A percentile compares a stretch with the other conserved stretches of the same genome.
phyloP scores from a whole-genome alignment of 1,139 yeast species.

The Protomyces inundatus region DNA sequence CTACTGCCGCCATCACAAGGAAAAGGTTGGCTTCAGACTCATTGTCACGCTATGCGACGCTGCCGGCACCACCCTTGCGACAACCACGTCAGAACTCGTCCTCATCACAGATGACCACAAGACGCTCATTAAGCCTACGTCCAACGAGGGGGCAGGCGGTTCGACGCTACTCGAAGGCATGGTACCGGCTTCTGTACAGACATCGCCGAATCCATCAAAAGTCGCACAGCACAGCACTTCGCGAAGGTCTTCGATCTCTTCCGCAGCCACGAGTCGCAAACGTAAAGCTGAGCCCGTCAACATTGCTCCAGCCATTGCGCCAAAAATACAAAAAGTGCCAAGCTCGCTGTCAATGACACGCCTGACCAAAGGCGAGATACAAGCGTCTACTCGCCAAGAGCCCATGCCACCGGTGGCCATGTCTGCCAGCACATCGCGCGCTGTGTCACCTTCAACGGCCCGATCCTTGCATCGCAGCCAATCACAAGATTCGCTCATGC shows the following conservation, averaged over 20 bases:
- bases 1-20: conserved; percentile 91
- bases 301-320: not conserved
- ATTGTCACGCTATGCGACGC: conserved; percentile 63
- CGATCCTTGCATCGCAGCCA: conserved; percentile 4
- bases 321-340: conserved; percentile 14
- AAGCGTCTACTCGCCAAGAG: not conserved
- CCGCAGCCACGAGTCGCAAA: conserved; percentile 12
- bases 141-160: not conserved
- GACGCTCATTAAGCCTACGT: conserved; percentile 37
- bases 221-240: not conserved
- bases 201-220: not conserved
- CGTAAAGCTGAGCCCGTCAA: conserved; percentile 11
- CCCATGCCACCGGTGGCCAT: not conserved
- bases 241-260: conserved; percentile 17
- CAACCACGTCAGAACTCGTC: conserved; percentile 64
- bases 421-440: conserved; percentile 5
- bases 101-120: conserved; percentile 93
- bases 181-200: too few species aligned
- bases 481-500: conserved; percentile 11
- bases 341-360: conserved; percentile 17
- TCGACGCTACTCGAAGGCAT: not conserved
- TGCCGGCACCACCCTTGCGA: conserved; percentile 61
- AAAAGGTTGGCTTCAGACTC: conserved; percentile 61
- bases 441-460: conserved; percentile 12
- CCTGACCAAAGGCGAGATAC: not conserved